These are phyloP conservation scores for Fusarium musae DNA, from an alignment of 2,329 filamentous ascomycete species.

Conservation along the genomic window DNA sequence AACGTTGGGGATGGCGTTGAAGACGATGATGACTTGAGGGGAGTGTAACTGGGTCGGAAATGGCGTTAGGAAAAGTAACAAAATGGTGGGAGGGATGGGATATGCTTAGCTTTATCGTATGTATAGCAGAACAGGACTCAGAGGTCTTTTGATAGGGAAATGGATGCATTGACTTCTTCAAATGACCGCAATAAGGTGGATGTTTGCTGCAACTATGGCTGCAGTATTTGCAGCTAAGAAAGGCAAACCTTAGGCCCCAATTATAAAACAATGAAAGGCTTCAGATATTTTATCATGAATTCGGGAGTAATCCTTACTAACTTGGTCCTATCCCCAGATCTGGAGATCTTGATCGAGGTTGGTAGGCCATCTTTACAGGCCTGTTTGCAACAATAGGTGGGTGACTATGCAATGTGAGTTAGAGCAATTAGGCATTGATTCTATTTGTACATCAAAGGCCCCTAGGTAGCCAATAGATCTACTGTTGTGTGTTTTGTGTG, in stretches of 20 bases:
- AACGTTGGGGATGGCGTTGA: slow-evolving; percentile 42
- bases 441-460: accelerated
- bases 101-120: neutral
- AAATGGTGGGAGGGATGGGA: neutral
- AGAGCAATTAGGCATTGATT: neutral
- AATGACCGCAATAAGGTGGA: neutral
- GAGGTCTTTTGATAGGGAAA: neutral
- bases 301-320: accelerated
- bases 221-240: neutral
- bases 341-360: neutral
- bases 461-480: accelerated
- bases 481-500: accelerated
- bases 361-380: neutral
- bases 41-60: neutral
- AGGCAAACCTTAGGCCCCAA: accelerated
- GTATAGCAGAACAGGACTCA: neutral
- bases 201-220: neutral
- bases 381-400: neutral
- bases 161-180: neutral
- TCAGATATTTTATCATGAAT: accelerated
- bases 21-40: slow-evolving; percentile 42
- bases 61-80: slow-evolving; percentile 17
- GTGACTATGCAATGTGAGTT: neutral
- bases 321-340: accelerated
- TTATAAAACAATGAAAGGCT: accelerated